Evolutionary conservation across 2,329 filamentous ascomycete genomes (phyloP), one percentile per base, ranked within the genome.

Genomic region (Neonectria punicea): DNA sequence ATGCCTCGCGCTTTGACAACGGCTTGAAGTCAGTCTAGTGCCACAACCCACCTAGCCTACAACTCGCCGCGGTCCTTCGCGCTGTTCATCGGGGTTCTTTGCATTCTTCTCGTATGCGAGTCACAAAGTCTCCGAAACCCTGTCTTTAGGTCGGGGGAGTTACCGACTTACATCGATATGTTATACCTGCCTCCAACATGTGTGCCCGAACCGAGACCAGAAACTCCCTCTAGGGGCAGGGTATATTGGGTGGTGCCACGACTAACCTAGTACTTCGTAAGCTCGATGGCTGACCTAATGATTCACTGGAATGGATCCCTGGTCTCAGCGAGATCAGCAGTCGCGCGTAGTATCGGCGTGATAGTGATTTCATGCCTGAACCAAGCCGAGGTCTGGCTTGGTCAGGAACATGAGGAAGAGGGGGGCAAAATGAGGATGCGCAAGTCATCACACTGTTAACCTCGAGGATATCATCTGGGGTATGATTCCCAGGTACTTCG

Each of bases 161-260:
- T 18, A 11, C 18, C 28, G 20, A 32, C 14, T 51, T 36, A 22
- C 49, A 32, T 20, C 18, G 11, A 20, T 36, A 11, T 20, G 30
- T n/a, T 16, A 14, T 50, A 46, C 36, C 28, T 49, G 36, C 32
- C 28, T 18, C 43, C 49, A 53, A 50, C 47, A 43, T 20, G 16
- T 41, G 53, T 34, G 10, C 20, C 25, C 13, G 18, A 47, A n/a
- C 34, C 43, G 16, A 53, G 54, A 43, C 32, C 60, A 49, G 54
- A 32, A 22, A 53, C 47, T 25, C 18, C 34, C 28, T 51, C 18
- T 11, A 22, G 34, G 10, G 28, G 49, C 49, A 51, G 30, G 49
- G 47, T 32, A 50, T 50, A 32, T 50, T 32, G 25, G 14, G n/a
- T 22, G 49, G 49, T 34, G n/a, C 30, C 49, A 51, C n/a, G 16